Evolutionary conservation across 805 yeast species (phyloP).

Genomic region (Torulaspora gathmanii): DNA sequence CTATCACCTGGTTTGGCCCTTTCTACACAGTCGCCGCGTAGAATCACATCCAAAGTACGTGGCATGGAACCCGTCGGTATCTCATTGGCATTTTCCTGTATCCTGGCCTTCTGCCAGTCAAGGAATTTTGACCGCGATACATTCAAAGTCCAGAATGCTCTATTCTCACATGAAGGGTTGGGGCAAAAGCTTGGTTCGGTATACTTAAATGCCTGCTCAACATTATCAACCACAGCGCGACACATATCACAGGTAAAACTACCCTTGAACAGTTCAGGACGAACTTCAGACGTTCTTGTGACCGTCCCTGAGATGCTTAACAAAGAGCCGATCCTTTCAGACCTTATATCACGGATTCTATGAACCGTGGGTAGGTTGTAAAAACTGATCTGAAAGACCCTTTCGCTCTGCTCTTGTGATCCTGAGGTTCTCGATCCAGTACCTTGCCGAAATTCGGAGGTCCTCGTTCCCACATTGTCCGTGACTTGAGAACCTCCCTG

Average conservation of each 20-base stretch:
- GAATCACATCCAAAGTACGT: slow-evolving; percentile 84
- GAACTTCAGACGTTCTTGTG: slow-evolving; percentile 90
- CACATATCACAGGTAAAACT: slow-evolving; percentile 88
- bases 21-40: slow-evolving; percentile 92
- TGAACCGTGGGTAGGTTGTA: slow-evolving; percentile 77
- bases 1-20: slow-evolving; percentile 97
- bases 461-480: slow-evolving; percentile 6
- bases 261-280: slow-evolving; percentile 87
- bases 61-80: slow-evolving; percentile 99
- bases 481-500: slow-evolving; percentile 9
- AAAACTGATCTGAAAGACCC: slow-evolving; percentile 84
- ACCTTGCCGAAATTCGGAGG: slow-evolving; percentile 13
- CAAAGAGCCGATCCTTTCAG: slow-evolving; percentile 82
- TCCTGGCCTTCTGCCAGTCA: slow-evolving; percentile 95
- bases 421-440: slow-evolving; percentile 38
- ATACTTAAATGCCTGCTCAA: slow-evolving; percentile 88
- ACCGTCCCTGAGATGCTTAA: slow-evolving; percentile 90
- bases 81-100: slow-evolving; percentile 94
- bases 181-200: slow-evolving; percentile 95
- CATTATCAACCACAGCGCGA: slow-evolving; percentile 75
- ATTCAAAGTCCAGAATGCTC: slow-evolving; percentile 77
- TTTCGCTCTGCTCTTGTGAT: slow-evolving; percentile 51
- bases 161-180: slow-evolving; percentile 81
- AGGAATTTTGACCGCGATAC: slow-evolving; percentile 79
- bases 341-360: slow-evolving; percentile 83